Conservation (phyloP, 768 basidiomycete genomes). For the Dioszegia crocea region DNA sequence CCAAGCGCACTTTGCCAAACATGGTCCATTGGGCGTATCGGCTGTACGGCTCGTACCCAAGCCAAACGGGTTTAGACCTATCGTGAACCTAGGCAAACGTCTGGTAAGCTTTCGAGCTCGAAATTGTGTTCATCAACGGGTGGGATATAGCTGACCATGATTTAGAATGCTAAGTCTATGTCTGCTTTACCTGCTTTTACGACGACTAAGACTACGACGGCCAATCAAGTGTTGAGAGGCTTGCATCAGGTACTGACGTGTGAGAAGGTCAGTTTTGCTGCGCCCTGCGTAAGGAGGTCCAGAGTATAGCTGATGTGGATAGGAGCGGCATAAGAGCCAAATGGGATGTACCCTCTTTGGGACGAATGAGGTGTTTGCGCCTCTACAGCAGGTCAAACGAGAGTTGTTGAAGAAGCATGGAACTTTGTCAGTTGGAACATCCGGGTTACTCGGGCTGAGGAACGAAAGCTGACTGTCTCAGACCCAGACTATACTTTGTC, state of each 20-base stretch:
- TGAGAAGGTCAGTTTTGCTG: constrained; percentile 79
- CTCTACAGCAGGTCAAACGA: constrained; percentile 67
- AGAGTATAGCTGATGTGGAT: background rate
- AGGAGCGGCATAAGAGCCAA: constrained; percentile 63
- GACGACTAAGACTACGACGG: constrained; percentile 53
- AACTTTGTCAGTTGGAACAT: constrained; percentile 57
- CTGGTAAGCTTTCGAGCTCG: constrained; percentile 20
- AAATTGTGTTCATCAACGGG: too few relatives aligned
- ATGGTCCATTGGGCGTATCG: constrained; percentile 37
- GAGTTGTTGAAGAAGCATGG: constrained; percentile 52
- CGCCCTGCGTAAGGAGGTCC: background rate
- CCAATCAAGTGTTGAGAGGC: constrained; percentile 79
- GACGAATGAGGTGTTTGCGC: constrained; percentile 72
- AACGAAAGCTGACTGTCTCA: constrained; percentile 43
- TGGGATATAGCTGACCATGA: background rate
- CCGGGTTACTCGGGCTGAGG: background rate
- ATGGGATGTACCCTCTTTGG: constrained; percentile 80
- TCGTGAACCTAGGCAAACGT: constrained; percentile 66
- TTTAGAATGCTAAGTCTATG: background rate
- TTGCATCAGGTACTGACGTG: constrained; percentile 83
- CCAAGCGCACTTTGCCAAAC: constrained; percentile 23
- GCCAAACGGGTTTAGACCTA: constrained; percentile 82
- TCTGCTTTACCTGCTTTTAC: background rate
- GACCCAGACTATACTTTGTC: constrained; percentile 87
- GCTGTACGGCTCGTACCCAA: constrained; percentile 74